A percentile compares a stretch with the other conserved stretches of the same genome.
phyloP scores from a whole-genome alignment of 768 basidiomycete species.

The Lactarius vividus region DNA sequence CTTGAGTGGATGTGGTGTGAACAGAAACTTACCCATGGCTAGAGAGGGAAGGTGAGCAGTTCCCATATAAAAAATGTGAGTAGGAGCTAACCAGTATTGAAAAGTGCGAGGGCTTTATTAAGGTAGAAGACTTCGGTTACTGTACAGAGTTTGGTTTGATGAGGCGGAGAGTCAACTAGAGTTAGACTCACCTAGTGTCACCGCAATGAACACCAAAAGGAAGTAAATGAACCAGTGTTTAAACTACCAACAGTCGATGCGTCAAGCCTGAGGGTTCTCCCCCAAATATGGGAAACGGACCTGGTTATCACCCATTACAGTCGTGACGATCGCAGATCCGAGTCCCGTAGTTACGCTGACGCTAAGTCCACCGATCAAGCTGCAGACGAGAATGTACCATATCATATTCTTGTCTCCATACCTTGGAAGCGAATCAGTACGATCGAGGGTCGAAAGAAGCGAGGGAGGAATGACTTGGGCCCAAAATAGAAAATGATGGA shows the following conservation, averaged over 20 bases:
- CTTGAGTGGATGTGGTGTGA: conserved; percentile 28
- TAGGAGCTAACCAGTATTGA: conserved; percentile 71
- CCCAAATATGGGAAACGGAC: conserved; percentile 37
- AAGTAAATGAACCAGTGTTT: conserved; percentile 93
- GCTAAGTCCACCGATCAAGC: conserved; percentile 93
- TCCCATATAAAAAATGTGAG: conserved; percentile 2
- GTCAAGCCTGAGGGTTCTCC: conserved; percentile 13
- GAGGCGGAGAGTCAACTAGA: conserved; percentile 11
- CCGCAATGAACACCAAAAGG: conserved; percentile 73
- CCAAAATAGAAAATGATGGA: conserved; percentile 81
- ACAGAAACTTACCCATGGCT: conserved; percentile 61
- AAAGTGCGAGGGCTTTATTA: conserved; percentile 92
- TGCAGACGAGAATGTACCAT: conserved; percentile 93
- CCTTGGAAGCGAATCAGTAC: conserved; percentile 35
- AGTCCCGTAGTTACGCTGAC: conserved; percentile 94
- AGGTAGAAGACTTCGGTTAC: conserved; percentile 93
- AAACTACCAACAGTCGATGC: conserved; percentile 51
- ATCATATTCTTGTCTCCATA: conserved; percentile 93
- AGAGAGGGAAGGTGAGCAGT: conserved; percentile 25
- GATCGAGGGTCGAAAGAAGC: conserved; percentile 2
- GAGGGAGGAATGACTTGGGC: conserved; percentile 50
- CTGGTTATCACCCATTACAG: conserved; percentile 74
- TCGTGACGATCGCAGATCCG: conserved; percentile 85
- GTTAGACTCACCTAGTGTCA: conserved; percentile 68
- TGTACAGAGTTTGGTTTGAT: conserved; percentile 31